These are phyloP conservation scores for Austroboletus niveus DNA, from an alignment of 1,284 basidiomycete species.

Conservation along the genomic window DNA sequence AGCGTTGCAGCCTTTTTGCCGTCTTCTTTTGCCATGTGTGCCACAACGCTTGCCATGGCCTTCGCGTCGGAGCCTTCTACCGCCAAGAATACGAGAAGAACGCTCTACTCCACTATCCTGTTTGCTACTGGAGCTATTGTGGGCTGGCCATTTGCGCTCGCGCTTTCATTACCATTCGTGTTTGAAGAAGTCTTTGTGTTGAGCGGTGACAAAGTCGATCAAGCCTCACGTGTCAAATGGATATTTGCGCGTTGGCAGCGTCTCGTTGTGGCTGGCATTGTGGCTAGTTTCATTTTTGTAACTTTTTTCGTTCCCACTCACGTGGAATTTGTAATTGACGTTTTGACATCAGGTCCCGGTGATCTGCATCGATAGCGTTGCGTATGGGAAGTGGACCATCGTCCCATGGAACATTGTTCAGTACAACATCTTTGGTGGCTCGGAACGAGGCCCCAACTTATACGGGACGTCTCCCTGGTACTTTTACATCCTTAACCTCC, in stretches of 20 bases:
- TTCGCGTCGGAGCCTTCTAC: slow-evolving; percentile 74
- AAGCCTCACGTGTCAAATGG: slow-evolving; percentile 54
- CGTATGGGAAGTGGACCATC: slow-evolving; percentile 78
- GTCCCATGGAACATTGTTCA: slow-evolving; percentile 92
- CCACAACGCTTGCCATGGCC: slow-evolving; percentile 79
- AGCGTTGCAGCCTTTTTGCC: slow-evolving; percentile 76
- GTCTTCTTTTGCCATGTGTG: slow-evolving; percentile 94
- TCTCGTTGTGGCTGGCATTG: slow-evolving; percentile 54
- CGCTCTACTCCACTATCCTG: slow-evolving; percentile 61
- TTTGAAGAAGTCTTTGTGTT: slow-evolving; percentile 86
- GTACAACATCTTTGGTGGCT: slow-evolving; percentile 89
- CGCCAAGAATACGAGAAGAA: slow-evolving; percentile 51
- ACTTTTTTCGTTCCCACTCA: slow-evolving; percentile 2
- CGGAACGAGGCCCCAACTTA: slow-evolving; percentile 80
- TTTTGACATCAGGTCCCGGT: slow-evolving; percentile 67
- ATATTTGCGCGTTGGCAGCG: slow-evolving; percentile 59
- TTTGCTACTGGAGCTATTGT: slow-evolving; percentile 86
- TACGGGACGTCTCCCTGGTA: slow-evolving; percentile 90
- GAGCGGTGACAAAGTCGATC: slow-evolving; percentile 68
- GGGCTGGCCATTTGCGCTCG: slow-evolving; percentile 94
- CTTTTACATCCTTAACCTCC: slow-evolving; percentile 84
- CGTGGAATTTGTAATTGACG: slow-evolving; percentile 1
- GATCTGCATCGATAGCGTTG: slow-evolving; percentile 78
- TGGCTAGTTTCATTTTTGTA: slow-evolving; percentile 69
- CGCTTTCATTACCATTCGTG: slow-evolving; percentile 86